Percentiles rank a stretch among this genome's conserved stretches.
Evolutionary conservation across 208 protist genomes (phyloP).

Genomic region (Perkinsela sp.): DNA sequence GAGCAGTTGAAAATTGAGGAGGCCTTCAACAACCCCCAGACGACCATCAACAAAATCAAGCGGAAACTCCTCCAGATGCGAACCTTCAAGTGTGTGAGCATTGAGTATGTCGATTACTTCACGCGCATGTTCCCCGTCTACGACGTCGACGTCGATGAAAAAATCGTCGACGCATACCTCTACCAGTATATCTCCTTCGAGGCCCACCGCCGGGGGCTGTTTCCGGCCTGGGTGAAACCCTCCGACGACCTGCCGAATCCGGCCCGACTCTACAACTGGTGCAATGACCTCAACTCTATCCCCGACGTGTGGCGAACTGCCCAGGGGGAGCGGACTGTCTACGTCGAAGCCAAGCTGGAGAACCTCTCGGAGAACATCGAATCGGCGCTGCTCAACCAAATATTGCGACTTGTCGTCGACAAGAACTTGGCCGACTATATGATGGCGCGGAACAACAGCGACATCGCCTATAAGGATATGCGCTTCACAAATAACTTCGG

Average conservation of each 20-base stretch:
- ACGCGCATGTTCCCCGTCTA: constrained; percentile 96
- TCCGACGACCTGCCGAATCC: constrained; percentile 93
- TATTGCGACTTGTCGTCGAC: constrained; percentile 98
- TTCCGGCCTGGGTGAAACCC: constrained; percentile 99
- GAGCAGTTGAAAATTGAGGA: constrained; percentile 98
- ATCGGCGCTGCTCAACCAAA: constrained; percentile 92
- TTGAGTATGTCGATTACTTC: constrained; percentile 99
- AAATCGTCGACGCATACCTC: constrained; percentile 99
- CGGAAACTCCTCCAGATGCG: constrained; percentile 90
- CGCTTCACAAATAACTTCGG: constrained; percentile 95
- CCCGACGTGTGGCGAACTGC: constrained; percentile 84
- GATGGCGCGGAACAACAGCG: constrained; percentile 97
- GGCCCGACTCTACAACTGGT: constrained; percentile 98
- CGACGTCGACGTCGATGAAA: constrained; percentile 96
- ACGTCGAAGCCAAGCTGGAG: constrained; percentile 86
- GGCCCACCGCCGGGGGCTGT: constrained; percentile 92
- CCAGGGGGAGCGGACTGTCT: constrained; percentile 88
- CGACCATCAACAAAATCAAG: constrained; percentile 93
- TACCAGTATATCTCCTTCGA: constrained; percentile 99
- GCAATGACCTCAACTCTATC: constrained; percentile 97
- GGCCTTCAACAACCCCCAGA: constrained; percentile 99
- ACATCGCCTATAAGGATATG: constrained; percentile 99
- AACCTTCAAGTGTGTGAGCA: constrained; percentile 92
- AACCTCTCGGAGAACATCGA: constrained; percentile 98
- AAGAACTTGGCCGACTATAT: constrained; percentile 99